A percentile compares a stretch with the other conserved stretches of the same genome.
phyloP scores from a whole-genome alignment of 2,329 filamentous ascomycete species.

The Coniosporium tulheliwenetii region DNA sequence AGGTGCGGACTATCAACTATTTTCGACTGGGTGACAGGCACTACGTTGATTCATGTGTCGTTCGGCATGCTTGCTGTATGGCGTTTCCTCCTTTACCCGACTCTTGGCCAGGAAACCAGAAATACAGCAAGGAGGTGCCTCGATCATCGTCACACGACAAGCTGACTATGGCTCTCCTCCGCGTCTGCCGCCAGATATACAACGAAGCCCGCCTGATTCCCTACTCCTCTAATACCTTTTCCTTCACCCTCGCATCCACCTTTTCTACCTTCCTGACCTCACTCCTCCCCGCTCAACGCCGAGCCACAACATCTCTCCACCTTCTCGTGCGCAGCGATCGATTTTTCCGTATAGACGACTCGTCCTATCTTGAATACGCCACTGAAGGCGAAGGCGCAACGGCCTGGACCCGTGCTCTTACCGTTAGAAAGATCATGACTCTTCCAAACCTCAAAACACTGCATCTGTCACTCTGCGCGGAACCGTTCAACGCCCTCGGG shows the following conservation, averaged over 20 bases:
- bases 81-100: no score
- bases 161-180: slow-evolving; percentile 1
- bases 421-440: neutral
- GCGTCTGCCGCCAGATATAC: slow-evolving; percentile 3
- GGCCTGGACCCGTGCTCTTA: neutral
- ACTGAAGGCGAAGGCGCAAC: neutral
- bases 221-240: slow-evolving; percentile 3
- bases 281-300: neutral
- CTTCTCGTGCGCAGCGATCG: neutral
- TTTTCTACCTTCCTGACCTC: neutral
- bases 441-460: neutral
- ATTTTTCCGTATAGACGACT: neutral
- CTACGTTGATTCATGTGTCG: no score
- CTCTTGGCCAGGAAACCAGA: no score
- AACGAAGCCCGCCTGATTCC: slow-evolving; percentile 5
- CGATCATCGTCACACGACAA: neutral
- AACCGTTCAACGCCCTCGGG: neutral
- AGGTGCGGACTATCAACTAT: neutral
- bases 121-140: neutral
- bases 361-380: neutral
- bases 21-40: no score
- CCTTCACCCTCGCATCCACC: slow-evolving; percentile 6
- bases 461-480: neutral
- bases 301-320: neutral
- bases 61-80: no score